Evolutionary conservation across 768 basidiomycete genomes (phyloP).

Genomic region (Mycena vulgaris): DNA sequence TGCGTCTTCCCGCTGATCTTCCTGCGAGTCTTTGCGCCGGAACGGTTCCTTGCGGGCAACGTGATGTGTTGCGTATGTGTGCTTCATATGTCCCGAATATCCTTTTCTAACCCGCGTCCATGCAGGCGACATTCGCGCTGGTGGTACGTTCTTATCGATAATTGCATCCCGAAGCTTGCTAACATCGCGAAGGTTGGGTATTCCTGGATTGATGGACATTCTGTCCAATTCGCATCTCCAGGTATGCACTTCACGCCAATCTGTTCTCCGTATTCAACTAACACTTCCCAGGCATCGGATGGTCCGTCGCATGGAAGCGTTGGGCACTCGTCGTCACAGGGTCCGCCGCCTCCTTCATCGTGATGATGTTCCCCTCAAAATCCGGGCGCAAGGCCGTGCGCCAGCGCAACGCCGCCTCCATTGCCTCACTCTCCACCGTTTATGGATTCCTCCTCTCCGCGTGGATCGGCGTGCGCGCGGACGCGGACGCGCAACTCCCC

Average conservation of each 20-base stretch:
- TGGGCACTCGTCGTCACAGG: slow-evolving; percentile 68
- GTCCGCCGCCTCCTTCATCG: slow-evolving; percentile 64
- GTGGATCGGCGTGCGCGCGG: slow-evolving; percentile 52
- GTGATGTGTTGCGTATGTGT: slow-evolving; percentile 56
- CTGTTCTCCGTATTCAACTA: slow-evolving; percentile 30
- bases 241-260: slow-evolving; percentile 61
- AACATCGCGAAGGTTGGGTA: slow-evolving; percentile 56
- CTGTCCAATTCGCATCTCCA: slow-evolving; percentile 59
- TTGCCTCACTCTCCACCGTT: slow-evolving; percentile 57
- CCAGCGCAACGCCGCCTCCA: slow-evolving; percentile 42
- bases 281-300: slow-evolving; percentile 54
- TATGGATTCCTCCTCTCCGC: slow-evolving; percentile 59
- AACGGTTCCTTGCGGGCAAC: slow-evolving; percentile 53
- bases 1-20: slow-evolving; percentile 65
- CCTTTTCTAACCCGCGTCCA: background rate
- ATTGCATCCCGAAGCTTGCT: background rate
- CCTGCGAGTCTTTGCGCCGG: slow-evolving; percentile 63
- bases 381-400: slow-evolving; percentile 61
- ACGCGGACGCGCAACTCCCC: background rate
- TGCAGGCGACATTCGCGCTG: slow-evolving; percentile 59
- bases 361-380: slow-evolving; percentile 68
- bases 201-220: slow-evolving; percentile 69
- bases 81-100: slow-evolving; percentile 1
- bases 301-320: slow-evolving; percentile 66
- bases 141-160: slow-evolving; percentile 41